Evolutionary conservation across 1,284 basidiomycete genomes (phyloP), one percentile per base, ranked within the genome.

Genomic region (Naganishia albida): DNA sequence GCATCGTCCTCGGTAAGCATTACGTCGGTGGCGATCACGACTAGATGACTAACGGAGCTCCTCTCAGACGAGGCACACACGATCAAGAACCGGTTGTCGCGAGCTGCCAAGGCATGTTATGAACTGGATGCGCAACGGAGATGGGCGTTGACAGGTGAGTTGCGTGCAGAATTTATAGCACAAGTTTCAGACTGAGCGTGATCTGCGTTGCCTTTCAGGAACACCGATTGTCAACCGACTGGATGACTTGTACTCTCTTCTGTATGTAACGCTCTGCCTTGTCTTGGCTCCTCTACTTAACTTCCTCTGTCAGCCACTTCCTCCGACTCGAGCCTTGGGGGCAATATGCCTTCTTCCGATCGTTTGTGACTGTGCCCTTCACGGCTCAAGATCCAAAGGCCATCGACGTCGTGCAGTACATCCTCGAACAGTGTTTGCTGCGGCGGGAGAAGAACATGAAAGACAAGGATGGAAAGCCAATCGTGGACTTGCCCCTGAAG

Each of bases 171-270:
- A 4, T 16, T 3, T 23, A 39, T n/a, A 63, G 34, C 15, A 12
- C 13, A 49, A 34, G 8, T 25, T 18, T 12, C 44, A 60, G 16
- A 30, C 46, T 43, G 25, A 56, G 34, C 34, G 34, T 10, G 34
- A 34, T 6, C n/a, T 43, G 18, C 34, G 23, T 16, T 64, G 25
- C 26, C n/a, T n/a, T n/a, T 16, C 63, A 85, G 90, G 93, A 38
- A 98, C 95, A 12, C 95, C 95, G 0, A 98, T 99, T 68, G 92
- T 98, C 66, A 99, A 99, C 75, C 86, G 88, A 55, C 83, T 98
- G 4, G 95, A 97, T 68, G 94, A 98, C 73, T 81, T 99, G 7
- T 94, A 90, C 72, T 93, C 91, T 0, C 81, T 96, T 1, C 79
- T 96, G 88, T 90, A 66, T 72, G 87, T 75, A 39, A 1, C 3